Evolutionary conservation across 1,139 yeast genomes (phyloP), one percentile per base, ranked within the genome.

Genomic region (Nadsonia commutata): DNA sequence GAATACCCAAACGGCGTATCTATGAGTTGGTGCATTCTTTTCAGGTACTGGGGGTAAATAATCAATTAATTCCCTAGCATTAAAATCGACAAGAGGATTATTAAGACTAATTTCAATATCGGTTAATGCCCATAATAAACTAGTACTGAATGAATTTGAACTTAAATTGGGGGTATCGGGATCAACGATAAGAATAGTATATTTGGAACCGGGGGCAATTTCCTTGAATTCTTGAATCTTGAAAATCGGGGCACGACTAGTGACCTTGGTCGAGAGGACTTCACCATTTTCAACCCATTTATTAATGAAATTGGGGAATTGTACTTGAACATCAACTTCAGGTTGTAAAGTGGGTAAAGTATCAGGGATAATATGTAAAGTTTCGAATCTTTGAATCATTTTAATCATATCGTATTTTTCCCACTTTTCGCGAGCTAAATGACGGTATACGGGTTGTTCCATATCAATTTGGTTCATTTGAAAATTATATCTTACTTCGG

Each of bases 271-370:
- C 2, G 94, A 82, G 49, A 90, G 65, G 18, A 76, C 54, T 36
- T 69, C 67, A 40, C 97, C 98, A 11, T 96, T 95, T 44, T 72
- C 78, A 37, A 88, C 65, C 84, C 84, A 78, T 49, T 68, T 71
- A 46, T 75, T 71, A 18, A 73, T 66, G 50, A 82, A 83, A 39
- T 81, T 79, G 2, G 75, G 69, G 59, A 90, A 90, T 62, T 76
- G 79, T 41, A 93, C 60, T 43, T 74, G 68, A 8, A 90, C 85
- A 43, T 82, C 84, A 16, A 76, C 93, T 49, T 70, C 65, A 18
- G 98, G 97, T n/a, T 72, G 78, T 46, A 90, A 64, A 0, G 97
- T 85, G 20, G 97, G 93, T 58, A 90, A 60, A 2, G 97, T 86
- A 59, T 90, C 98, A 22, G 98, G 98, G 50, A 93, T 82, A 42